A percentile compares a stretch with the other conserved stretches of the same genome.
Conservation (phyloP, 2,329 filamentous ascomycete species). For the Fusarium camptoceras region DNA sequence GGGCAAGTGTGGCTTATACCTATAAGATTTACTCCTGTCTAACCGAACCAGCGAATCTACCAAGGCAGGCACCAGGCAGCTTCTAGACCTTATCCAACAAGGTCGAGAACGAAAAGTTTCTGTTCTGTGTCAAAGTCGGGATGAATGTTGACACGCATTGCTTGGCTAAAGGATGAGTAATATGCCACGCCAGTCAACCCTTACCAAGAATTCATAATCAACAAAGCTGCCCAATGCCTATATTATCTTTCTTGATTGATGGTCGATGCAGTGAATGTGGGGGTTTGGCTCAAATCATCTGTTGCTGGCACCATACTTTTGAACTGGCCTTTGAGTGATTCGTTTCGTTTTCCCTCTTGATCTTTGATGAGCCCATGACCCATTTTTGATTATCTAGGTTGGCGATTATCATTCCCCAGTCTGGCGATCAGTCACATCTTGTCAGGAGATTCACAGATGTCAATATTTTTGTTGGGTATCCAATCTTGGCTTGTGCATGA, state of each 20-base stretch:
- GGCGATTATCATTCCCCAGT: conserved; percentile 11
- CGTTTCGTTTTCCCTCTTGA: conserved; percentile 22
- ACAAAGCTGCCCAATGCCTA: not conserved
- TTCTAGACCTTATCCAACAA: conserved; percentile 13
- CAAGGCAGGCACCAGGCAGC: not conserved
- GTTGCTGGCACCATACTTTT: conserved; percentile 37
- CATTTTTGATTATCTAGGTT: conserved; percentile 33
- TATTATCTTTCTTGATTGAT: not conserved
- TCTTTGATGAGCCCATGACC: conserved; percentile 20
- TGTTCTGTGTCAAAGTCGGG: not conserved
- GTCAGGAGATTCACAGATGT: not conserved
- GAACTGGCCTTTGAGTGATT: conserved; percentile 1
- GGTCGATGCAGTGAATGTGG: conserved; percentile 7
- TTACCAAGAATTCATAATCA: conserved; percentile 3
- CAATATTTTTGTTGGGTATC: not conserved
- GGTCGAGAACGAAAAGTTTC: conserved; percentile 15
- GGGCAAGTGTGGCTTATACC: conserved; percentile 15
- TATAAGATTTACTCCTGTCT: conserved; percentile 5
- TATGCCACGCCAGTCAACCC: not conserved
- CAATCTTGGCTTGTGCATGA: not conserved
- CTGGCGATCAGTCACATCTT: not conserved
- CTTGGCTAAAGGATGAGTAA: not conserved
- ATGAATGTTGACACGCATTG: not conserved
- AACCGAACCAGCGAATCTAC: not conserved
- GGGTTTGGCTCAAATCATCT: conserved; percentile 14